Conservation (phyloP, 352 stramenopile species). For the Globisporangium cederbergense region DNA sequence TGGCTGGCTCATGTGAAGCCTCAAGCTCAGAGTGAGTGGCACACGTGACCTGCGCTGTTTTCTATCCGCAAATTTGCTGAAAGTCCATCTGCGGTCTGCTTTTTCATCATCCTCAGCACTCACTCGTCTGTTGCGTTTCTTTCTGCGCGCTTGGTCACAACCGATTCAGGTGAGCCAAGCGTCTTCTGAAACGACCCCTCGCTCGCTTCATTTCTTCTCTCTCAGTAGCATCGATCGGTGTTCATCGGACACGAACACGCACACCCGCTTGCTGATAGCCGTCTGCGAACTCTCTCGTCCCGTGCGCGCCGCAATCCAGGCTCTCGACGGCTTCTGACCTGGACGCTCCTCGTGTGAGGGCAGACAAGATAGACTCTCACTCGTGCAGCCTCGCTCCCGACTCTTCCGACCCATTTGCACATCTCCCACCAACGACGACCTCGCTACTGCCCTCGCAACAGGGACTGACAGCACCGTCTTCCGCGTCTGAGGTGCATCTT, state of each 20-base stretch:
- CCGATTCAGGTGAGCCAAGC: background rate
- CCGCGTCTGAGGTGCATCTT: slow-evolving; percentile 1
- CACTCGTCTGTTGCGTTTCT: background rate
- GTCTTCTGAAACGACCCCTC: background rate
- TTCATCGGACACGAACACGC: background rate
- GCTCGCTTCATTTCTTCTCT: background rate
- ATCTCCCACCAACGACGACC: background rate
- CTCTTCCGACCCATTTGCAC: background rate
- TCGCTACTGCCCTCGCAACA: background rate
- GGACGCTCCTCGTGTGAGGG: slow-evolving; percentile 2
- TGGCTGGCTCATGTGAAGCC: background rate
- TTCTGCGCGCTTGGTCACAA: background rate
- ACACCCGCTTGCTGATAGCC: background rate
- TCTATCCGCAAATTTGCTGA: background rate
- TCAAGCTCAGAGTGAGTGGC: background rate
- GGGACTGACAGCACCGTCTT: background rate
- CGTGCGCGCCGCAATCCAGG: background rate
- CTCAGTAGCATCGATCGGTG: background rate
- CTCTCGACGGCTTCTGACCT: background rate
- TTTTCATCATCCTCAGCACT: slow-evolving; percentile 2
- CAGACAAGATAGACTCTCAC: slow-evolving; percentile 9
- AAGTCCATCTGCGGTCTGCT: background rate
- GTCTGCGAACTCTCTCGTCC: background rate
- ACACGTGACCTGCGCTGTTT: background rate
- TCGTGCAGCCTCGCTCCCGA: background rate